Conservation (phyloP, 2,329 filamentous ascomycete genomes). For the Cladorrhinum sp. region DNA sequence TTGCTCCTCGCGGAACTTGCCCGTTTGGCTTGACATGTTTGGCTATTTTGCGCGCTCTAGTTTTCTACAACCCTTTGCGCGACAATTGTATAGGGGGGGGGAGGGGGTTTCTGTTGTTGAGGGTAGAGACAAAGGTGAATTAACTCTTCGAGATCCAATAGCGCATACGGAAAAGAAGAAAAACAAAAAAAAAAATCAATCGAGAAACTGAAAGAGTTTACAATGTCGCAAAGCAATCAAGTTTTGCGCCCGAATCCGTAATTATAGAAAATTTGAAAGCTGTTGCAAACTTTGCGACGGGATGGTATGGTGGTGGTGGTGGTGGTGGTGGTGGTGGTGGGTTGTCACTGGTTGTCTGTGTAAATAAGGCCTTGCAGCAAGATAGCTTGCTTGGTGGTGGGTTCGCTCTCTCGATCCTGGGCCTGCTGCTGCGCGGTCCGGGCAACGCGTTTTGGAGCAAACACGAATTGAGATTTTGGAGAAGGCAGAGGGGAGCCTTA, state of each 20-base stretch:
- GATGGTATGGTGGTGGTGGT: too few relatives aligned
- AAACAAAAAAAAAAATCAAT: background rate
- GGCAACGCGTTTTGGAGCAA: background rate
- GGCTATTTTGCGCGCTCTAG: background rate
- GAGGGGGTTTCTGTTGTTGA: background rate
- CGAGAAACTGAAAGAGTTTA: background rate
- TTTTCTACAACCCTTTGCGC: background rate
- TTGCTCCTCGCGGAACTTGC: slow-evolving; percentile 64
- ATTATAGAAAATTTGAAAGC: background rate
- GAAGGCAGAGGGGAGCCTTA: background rate
- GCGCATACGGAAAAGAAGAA: background rate
- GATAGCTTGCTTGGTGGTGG: background rate
- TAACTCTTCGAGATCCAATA: background rate
- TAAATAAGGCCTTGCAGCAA: background rate
- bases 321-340: too few relatives aligned
- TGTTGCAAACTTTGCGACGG: background rate
- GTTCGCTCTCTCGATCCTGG: background rate
- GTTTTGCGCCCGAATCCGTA: background rate
- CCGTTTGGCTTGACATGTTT: slow-evolving; percentile 53
- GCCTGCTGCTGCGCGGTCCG: background rate
- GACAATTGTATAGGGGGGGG: background rate
- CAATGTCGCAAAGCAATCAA: background rate
- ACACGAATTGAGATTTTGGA: background rate
- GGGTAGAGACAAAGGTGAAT: background rate
- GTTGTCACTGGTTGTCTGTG: background rate